These are phyloP conservation scores for Ascoidea asiatica DNA, from an alignment of 805 yeast genomes.

Conservation along the genomic window DNA sequence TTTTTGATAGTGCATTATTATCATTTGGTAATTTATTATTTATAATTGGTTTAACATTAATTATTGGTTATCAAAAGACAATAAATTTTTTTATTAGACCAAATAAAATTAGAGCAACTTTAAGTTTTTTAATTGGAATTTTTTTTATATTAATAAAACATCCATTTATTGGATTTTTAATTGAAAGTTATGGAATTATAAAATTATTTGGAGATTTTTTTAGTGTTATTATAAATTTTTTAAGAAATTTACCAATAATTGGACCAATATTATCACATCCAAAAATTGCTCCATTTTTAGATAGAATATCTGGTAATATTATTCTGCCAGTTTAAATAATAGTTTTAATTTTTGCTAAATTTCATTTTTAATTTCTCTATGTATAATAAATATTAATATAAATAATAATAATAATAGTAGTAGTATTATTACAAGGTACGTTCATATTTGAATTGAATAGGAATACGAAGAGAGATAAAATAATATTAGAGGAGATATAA, in stretches of 20 bases:
- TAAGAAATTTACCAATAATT: constrained; percentile 76
- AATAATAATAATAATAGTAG: no score
- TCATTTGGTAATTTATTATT: constrained; percentile 82
- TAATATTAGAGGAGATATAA: no score
- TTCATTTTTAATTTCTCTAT: no score
- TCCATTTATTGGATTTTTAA: constrained; percentile 72
- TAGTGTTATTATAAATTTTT: constrained; percentile 74
- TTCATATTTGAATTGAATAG: no score
- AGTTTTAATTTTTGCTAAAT: no score
- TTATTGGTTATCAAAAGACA: constrained; percentile 82
- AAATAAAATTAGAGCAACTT: constrained; percentile 71
- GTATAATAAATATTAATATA: no score
- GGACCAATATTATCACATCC: constrained; percentile 83
- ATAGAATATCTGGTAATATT: constrained; percentile 6
- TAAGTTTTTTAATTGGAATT: constrained; percentile 69
- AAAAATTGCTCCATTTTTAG: constrained; percentile 48
- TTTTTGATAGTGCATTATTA: constrained; percentile 78
- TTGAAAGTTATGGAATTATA: constrained; percentile 82
- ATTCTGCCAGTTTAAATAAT: constrained; percentile 9
- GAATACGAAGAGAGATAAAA: no score
- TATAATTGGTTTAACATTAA: constrained; percentile 67
- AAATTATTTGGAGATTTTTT: constrained; percentile 90
- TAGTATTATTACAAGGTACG: no score
- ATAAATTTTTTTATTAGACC: constrained; percentile 76
- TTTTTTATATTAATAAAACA: constrained; percentile 58